Base-by-base conservation (phyloP, 352 stramenopile genomes). In the Phytopythium vexans region DNA sequence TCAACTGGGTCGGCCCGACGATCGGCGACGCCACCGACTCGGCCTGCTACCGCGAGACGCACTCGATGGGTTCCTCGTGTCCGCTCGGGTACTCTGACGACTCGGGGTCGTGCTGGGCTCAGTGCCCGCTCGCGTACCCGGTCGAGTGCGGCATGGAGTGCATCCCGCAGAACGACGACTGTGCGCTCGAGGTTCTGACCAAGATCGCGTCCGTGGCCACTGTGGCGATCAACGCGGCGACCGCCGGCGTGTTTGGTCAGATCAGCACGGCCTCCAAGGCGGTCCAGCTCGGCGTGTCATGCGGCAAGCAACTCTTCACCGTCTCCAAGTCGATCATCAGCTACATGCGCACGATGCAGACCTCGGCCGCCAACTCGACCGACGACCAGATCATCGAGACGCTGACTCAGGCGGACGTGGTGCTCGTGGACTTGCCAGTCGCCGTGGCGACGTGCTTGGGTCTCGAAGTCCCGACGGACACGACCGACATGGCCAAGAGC, bases 51-150 rank as follows among this genome's bases (percentile, higher is more conserved):
- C 72, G 77, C 16, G 77, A 82, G 55, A 77, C 63, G 4, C 57
- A 74, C 49, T 54, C 60, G n/a, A 54, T 42, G 32, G 70, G 54
- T 11, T 54, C 54, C 0, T 88, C 74, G 42, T 58, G 70, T 1
- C 50, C 53, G 6, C 68, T 72, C 2, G 86, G 83, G 59, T 52
- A 71, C 39, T 62, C 55, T 43, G 78, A 89, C 27, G 77, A 77
- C 1, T 46, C 74, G 32, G 62, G 60, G 10, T 69, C 56, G 1
- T 92, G 82, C 56, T 92, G 78, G 82, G 68, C 79, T 0, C 64
- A 89, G 50, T 92, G 82, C 38, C 82, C 82, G 0, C 54, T 90
- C 8, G 64, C 85, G 36, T 92, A 88, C 66, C 82, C 82, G 0
- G 77, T 92, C 15, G 56, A 86, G 55, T 92, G 82, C 43, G 61